phyloP scores from a whole-genome alignment of 495 filamentous ascomycete genomes.

The Neurospora pannonica region DNA sequence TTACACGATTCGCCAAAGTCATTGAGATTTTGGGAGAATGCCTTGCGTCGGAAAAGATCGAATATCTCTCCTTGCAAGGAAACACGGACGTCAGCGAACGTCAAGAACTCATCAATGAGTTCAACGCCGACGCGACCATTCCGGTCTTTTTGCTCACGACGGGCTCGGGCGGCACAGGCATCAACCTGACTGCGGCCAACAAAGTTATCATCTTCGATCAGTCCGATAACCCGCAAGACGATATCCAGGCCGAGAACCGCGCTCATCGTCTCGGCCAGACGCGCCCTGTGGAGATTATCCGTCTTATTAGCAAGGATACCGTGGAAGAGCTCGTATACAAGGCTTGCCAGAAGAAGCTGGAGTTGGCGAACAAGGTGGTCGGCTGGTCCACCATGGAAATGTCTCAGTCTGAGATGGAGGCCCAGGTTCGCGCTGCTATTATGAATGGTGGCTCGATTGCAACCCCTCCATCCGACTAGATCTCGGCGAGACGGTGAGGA shows the following conservation, averaged over 20 bases:
- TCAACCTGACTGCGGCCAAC: constrained; percentile 90
- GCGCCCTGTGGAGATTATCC: constrained; percentile 72
- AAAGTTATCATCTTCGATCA: constrained; percentile 97
- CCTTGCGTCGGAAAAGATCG: constrained; percentile 60
- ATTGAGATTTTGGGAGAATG: constrained; percentile 83
- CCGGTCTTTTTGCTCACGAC: constrained; percentile 89
- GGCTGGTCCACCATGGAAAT: constrained; percentile 23
- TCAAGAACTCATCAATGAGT: constrained; percentile 79
- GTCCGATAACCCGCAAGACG: constrained; percentile 92
- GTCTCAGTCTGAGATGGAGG: constrained; percentile 22
- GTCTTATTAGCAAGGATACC: constrained; percentile 71
- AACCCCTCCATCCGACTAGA: constrained; percentile 7
- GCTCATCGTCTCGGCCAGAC: constrained; percentile 92
- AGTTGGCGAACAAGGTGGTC: constrained; percentile 75
- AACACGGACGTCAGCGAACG: constrained; percentile 73
- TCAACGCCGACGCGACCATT: constrained; percentile 65
- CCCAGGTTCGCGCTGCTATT: constrained; percentile 14
- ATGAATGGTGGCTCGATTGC: constrained; percentile 3
- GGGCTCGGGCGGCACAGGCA: constrained; percentile 86
- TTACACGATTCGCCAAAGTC: constrained; percentile 86
- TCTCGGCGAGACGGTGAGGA: neutral
- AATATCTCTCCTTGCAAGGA: constrained; percentile 76
- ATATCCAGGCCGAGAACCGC: constrained; percentile 91
- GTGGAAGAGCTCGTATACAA: constrained; percentile 91
- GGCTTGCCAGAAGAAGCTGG: constrained; percentile 82